Evolutionary conservation across 352 stramenopile genomes (phyloP).

Genomic region (Globisporangium cystogenes): DNA sequence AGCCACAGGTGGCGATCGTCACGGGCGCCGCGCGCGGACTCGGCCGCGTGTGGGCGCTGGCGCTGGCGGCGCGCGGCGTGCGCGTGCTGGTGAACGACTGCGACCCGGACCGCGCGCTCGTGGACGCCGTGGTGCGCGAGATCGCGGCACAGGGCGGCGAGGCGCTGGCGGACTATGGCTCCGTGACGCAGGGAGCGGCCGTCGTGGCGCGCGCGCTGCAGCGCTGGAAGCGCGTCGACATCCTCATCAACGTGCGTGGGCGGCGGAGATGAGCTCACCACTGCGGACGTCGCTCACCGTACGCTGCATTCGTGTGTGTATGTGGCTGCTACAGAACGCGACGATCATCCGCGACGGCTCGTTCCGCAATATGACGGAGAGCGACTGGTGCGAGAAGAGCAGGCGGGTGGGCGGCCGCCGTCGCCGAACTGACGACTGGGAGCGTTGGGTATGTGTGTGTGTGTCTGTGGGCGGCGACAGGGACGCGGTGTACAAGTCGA

Average conservation of each 20-base stretch:
- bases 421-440: too few relatives aligned
- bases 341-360: slow-evolving; percentile 68
- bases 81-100: slow-evolving; percentile 68
- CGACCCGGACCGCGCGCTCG: slow-evolving; percentile 36
- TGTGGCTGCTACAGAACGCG: slow-evolving; percentile 33
- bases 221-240: slow-evolving; percentile 49
- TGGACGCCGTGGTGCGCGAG: slow-evolving; percentile 32
- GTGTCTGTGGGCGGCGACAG: neutral
- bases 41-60: slow-evolving; percentile 42
- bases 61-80: slow-evolving; percentile 38
- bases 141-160: slow-evolving; percentile 34
- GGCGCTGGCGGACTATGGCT: slow-evolving; percentile 44
- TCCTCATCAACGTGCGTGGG: slow-evolving; percentile 73
- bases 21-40: slow-evolving; percentile 49
- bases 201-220: slow-evolving; percentile 43
- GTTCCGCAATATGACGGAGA: slow-evolving; percentile 66
- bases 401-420: neutral
- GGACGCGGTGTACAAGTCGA: slow-evolving; percentile 60
- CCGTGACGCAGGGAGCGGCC: slow-evolving; percentile 35
- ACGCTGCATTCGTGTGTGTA: too few relatives aligned
- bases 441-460: too few relatives aligned
- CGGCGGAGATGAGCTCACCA: too few relatives aligned
- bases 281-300: too few relatives aligned
- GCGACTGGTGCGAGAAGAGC: slow-evolving; percentile 57
- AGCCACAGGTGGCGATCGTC: slow-evolving; percentile 53